Evolutionary conservation across 1,284 basidiomycete genomes (phyloP).

Genomic region (Malassezia dermatis): DNA sequence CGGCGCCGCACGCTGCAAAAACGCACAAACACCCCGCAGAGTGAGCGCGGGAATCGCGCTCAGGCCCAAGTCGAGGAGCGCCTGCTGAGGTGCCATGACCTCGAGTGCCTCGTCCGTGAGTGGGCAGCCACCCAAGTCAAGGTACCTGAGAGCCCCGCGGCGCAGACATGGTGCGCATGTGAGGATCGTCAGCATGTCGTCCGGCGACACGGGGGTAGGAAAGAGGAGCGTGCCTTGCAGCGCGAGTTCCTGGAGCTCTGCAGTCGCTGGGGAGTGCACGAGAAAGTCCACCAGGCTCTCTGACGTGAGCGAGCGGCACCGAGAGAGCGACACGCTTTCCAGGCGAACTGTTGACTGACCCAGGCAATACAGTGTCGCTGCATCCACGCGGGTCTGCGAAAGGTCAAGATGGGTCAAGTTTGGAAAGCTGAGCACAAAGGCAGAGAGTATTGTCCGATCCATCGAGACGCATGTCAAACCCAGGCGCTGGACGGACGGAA

Average conservation of each 20-base stretch:
- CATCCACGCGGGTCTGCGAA: slow-evolving; percentile 60
- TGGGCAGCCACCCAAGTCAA: slow-evolving; percentile 77
- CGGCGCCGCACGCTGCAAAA: slow-evolving; percentile 61
- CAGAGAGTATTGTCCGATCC: slow-evolving; percentile 63
- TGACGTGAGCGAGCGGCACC: slow-evolving; percentile 56
- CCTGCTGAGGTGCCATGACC: slow-evolving; percentile 59
- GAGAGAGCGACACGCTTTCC: slow-evolving; percentile 70
- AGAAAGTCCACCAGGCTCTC: slow-evolving; percentile 31
- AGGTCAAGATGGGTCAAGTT: slow-evolving; percentile 66
- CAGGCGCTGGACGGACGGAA: slow-evolving; percentile 70
- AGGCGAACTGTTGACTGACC: slow-evolving; percentile 60
- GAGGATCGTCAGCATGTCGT: slow-evolving; percentile 64
- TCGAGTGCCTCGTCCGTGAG: slow-evolving; percentile 54
- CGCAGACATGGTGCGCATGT: slow-evolving; percentile 69
- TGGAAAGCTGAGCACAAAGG: slow-evolving; percentile 74
- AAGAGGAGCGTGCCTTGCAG: slow-evolving; percentile 82
- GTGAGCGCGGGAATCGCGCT: slow-evolving; percentile 68
- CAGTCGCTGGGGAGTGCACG: slow-evolving; percentile 28
- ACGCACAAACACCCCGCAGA: slow-evolving; percentile 60
- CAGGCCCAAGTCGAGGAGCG: slow-evolving; percentile 58
- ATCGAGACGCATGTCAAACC: slow-evolving; percentile 73
- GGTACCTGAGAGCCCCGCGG: slow-evolving; percentile 65
- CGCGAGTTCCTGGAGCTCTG: slow-evolving; percentile 64
- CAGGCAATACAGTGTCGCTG: slow-evolving; percentile 63
- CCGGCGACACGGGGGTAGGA: slow-evolving; percentile 62